Evolutionary conservation across 495 filamentous ascomycete species (phyloP).

Genomic region (Annulohypoxylon maeteangense): DNA sequence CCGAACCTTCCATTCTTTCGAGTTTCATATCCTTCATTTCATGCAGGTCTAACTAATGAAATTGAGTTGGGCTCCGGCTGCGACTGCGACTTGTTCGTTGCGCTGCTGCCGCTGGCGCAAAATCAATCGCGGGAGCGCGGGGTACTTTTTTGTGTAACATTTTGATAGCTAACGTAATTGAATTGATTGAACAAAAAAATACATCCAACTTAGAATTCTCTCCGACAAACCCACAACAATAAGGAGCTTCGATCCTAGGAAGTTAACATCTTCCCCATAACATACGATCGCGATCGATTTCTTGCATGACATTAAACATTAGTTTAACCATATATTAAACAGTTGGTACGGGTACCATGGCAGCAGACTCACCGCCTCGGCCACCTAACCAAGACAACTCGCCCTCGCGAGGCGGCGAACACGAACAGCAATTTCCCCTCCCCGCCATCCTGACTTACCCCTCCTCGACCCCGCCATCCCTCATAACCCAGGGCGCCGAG

Average conservation of each 20-base stretch:
- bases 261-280: neutral
- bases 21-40: neutral
- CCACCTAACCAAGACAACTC: slow-evolving; percentile 7
- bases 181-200: neutral
- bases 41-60: slow-evolving; percentile 11
- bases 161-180: neutral
- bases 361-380: slow-evolving; percentile 28
- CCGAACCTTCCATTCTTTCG: slow-evolving; percentile 8
- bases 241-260: neutral
- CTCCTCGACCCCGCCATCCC: slow-evolving; percentile 63
- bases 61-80: slow-evolving; percentile 10
- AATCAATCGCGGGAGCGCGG: slow-evolving; percentile 20
- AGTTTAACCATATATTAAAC: neutral
- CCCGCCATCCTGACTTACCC: slow-evolving; percentile 72
- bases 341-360: slow-evolving; percentile 24
- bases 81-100: neutral
- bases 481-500: slow-evolving; percentile 94
- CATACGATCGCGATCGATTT: slow-evolving; percentile 8
- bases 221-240: slow-evolving; percentile 1
- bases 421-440: slow-evolving; percentile 58
- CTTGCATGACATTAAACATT: neutral
- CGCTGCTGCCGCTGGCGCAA: neutral
- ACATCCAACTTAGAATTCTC: neutral
- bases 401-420: neutral
- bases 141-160: slow-evolving; percentile 25